phyloP scores from a whole-genome alignment of 2,329 filamentous ascomycete genomes.

The Alternaria sp. region DNA sequence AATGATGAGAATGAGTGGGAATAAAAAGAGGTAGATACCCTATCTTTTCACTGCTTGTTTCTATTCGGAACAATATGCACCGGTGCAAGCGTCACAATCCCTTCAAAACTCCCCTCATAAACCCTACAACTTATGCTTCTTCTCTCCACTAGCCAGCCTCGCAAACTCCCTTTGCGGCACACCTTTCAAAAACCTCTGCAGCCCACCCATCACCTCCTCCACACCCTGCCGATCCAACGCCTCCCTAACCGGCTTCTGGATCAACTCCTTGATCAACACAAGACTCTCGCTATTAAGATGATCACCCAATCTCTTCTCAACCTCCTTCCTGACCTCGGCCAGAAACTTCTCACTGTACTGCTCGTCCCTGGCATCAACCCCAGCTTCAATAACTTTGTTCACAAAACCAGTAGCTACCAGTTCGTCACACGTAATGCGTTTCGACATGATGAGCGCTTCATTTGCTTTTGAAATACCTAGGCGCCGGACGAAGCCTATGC shows the following conservation, averaged over 20 bases:
- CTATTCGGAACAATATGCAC: no score
- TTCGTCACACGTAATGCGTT: conserved; percentile 75
- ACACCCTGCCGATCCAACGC: conserved; percentile 79
- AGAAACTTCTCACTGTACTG: conserved; percentile 67
- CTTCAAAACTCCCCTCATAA: background rate
- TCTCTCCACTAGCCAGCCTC: conserved; percentile 84
- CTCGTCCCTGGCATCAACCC: conserved; percentile 63
- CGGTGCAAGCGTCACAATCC: no score
- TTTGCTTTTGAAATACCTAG: conserved; percentile 84
- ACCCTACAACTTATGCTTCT: conserved; percentile 86
- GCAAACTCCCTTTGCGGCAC: conserved; percentile 88
- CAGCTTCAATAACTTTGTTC: conserved; percentile 77
- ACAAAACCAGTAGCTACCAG: conserved; percentile 81
- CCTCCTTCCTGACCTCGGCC: conserved; percentile 75
- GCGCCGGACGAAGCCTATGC: conserved; percentile 77
- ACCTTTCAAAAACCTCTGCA: conserved; percentile 81
- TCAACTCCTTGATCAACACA: conserved; percentile 83
- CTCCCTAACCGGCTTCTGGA: conserved; percentile 76
- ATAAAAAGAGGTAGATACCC: background rate
- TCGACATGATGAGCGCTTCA: conserved; percentile 92
- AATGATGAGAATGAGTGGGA: background rate
- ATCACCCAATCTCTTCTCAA: conserved; percentile 79
- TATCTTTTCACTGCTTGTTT: no score
- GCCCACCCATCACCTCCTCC: conserved; percentile 82
- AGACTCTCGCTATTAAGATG: conserved; percentile 84